A percentile compares a stretch with the other conserved stretches of the same genome.
phyloP scores from a whole-genome alignment of 345 rosid species.

The Firmiana major region DNA sequence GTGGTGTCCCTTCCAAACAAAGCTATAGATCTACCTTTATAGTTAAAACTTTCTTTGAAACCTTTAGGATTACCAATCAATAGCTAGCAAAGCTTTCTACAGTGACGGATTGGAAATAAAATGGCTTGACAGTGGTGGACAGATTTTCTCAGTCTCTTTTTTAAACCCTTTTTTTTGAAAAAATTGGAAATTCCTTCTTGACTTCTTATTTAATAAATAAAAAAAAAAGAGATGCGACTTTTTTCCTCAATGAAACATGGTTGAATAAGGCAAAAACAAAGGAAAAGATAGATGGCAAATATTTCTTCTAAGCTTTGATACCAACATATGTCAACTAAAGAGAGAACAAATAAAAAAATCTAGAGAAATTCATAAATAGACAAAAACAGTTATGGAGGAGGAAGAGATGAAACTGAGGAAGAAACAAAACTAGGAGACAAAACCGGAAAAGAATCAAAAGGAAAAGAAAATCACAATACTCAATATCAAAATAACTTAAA shows the following conservation, averaged over 20 bases:
- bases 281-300: neutral
- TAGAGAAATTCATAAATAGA: neutral
- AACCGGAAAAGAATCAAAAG: neutral
- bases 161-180: neutral
- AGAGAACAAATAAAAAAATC: neutral
- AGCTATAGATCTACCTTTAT: neutral
- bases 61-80: neutral
- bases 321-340: neutral
- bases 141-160: neutral
- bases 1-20: neutral
- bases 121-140: neutral
- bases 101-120: neutral
- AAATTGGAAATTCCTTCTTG: neutral
- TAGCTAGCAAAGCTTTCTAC: neutral
- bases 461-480: neutral
- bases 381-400: neutral
- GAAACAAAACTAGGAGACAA: neutral
- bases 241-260: neutral
- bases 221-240: too few relatives aligned
- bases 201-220: neutral
- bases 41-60: neutral
- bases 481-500: neutral
- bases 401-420: neutral
- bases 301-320: neutral
- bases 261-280: neutral